phyloP scores from a whole-genome alignment of 768 basidiomycete species.

The Flagelloscypha sp. region DNA sequence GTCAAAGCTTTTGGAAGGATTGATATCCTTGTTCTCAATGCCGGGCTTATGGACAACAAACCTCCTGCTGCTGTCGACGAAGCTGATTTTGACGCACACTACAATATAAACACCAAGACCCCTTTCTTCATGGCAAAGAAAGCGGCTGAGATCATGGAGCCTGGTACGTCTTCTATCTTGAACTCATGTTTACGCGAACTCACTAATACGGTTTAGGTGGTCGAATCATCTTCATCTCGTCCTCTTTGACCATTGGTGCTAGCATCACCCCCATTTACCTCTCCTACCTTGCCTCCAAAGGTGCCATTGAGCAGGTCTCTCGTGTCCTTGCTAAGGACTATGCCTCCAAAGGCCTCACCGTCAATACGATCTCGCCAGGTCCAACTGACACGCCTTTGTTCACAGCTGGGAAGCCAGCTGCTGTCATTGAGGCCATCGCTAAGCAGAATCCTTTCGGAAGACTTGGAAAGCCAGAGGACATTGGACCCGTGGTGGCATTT shows the following conservation, averaged over 20 bases:
- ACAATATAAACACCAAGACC: slow-evolving; percentile 50
- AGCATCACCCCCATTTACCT: slow-evolving; percentile 39
- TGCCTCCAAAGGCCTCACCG: slow-evolving; percentile 43
- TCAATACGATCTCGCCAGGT: slow-evolving; percentile 50
- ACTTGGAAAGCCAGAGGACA: slow-evolving; percentile 42
- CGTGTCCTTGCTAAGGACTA: slow-evolving; percentile 53
- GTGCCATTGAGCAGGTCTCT: slow-evolving; percentile 50
- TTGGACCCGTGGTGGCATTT: slow-evolving; percentile 46
- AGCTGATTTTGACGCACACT: slow-evolving; percentile 40
- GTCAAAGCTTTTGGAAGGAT: slow-evolving; percentile 41
- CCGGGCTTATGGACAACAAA: slow-evolving; percentile 47
- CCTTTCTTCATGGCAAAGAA: slow-evolving; percentile 48
- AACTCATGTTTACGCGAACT: not conserved
- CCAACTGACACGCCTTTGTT: slow-evolving; percentile 50
- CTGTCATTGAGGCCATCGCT: slow-evolving; percentile 36
- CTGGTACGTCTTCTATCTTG: slow-evolving; percentile 25
- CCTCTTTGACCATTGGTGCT: slow-evolving; percentile 31
- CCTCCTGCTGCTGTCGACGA: slow-evolving; percentile 44
- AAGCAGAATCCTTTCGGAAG: slow-evolving; percentile 38
- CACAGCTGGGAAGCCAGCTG: slow-evolving; percentile 43
- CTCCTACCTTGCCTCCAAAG: slow-evolving; percentile 47
- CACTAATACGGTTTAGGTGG: slow-evolving; percentile 24
- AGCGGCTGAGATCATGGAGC: slow-evolving; percentile 32
- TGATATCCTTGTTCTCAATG: slow-evolving; percentile 54
- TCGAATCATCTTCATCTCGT: slow-evolving; percentile 51